Evolutionary conservation across 331 rosid species (phyloP).

Genomic region (Prunus yedoensis): DNA sequence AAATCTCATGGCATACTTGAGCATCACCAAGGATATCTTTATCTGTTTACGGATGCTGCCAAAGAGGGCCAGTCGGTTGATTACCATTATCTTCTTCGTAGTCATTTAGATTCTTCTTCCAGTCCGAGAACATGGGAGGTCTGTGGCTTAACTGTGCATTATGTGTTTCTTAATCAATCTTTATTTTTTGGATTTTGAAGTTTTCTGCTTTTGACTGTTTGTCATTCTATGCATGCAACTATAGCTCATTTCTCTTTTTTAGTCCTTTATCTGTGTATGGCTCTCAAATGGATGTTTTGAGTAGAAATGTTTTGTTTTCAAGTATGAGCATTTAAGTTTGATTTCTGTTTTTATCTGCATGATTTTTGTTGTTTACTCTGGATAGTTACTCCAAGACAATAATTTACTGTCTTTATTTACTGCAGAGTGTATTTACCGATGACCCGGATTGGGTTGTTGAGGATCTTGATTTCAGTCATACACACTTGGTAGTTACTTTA

Average conservation of each 20-base stretch:
- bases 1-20: conserved; percentile 77
- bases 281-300: background rate
- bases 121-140: conserved; percentile 90
- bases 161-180: background rate
- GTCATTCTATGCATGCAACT: background rate
- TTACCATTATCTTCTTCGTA: conserved; percentile 72
- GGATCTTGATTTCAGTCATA: conserved; percentile 81
- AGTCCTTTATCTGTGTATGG: background rate
- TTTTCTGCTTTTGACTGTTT: background rate
- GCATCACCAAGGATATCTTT: conserved; percentile 79
- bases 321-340: conserved; percentile 3
- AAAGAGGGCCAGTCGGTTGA: conserved; percentile 59
- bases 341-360: conserved; percentile 9
- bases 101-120: conserved; percentile 48
- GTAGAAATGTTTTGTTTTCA: background rate
- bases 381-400: conserved; percentile 3
- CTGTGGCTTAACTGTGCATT: conserved; percentile 15
- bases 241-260: background rate
- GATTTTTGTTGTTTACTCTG: background rate
- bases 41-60: conserved; percentile 81
- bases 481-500: conserved; percentile 60
- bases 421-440: conserved; percentile 62
- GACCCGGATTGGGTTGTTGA: conserved; percentile 50
- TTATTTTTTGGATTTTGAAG: background rate
- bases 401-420: conserved; percentile 9